These are phyloP conservation scores for Naegleria gruberi DNA, from an alignment of 208 protist species.

Conservation along the genomic window DNA sequence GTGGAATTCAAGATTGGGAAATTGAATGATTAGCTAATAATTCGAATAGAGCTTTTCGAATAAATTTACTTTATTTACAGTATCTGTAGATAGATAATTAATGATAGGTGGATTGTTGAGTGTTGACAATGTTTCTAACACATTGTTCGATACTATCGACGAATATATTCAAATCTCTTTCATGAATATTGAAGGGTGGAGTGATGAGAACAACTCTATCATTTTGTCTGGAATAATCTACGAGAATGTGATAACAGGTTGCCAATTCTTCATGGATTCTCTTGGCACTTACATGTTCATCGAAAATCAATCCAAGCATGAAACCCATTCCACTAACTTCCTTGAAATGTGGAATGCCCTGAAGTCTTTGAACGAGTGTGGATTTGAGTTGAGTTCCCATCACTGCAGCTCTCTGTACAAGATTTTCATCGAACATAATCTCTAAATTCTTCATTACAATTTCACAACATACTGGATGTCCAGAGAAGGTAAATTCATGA, in stretches of 20 bases:
- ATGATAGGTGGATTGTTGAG: too few species aligned
- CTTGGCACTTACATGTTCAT: not conserved
- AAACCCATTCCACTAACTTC: not conserved
- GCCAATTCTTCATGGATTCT: not conserved
- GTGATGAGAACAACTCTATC: not conserved
- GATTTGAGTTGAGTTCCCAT: conserved; percentile 53
- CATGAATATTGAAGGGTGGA: not conserved
- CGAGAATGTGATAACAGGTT: not conserved
- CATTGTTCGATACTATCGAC: not conserved
- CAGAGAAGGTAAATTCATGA: conserved; percentile 74
- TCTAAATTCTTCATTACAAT: conserved; percentile 69
- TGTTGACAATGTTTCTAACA: not conserved
- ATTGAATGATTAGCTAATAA: too few species aligned
- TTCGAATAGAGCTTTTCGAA: too few species aligned
- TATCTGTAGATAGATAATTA: too few species aligned
- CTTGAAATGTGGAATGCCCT: not conserved
- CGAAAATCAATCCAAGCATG: not conserved
- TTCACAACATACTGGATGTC: conserved; percentile 63
- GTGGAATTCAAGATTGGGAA: too few species aligned
- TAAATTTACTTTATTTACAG: too few species aligned
- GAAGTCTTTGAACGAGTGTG: conserved; percentile 16
- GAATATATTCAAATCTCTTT: not conserved
- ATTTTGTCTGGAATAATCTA: not conserved
- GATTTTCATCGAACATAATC: conserved; percentile 55
- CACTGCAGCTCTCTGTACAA: conserved; percentile 47